These are phyloP conservation scores for Clarireedia paspali DNA, from an alignment of 2,329 filamentous ascomycete species.

Conservation along the genomic window DNA sequence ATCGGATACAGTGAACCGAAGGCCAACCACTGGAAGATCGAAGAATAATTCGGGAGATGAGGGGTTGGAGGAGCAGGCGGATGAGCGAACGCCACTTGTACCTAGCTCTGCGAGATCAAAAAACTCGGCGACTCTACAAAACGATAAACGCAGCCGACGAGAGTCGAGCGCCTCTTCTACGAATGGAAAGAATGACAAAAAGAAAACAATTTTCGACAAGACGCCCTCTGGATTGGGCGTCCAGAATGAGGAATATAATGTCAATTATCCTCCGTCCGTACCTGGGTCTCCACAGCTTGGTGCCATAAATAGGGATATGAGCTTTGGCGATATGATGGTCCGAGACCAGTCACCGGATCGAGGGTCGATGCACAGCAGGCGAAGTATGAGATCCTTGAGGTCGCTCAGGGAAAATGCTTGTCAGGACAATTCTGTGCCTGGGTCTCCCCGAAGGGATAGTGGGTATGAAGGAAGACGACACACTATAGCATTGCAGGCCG, in stretches of 20 bases:
- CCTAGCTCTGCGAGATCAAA: conserved; percentile 34
- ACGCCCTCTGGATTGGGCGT: conserved; percentile 14
- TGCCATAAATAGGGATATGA: conserved; percentile 43
- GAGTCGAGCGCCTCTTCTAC: conserved; percentile 36
- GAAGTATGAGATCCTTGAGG: conserved; percentile 17
- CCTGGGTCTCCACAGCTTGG: conserved; percentile 53
- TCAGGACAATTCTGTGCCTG: conserved; percentile 26
- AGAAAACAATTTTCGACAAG: conserved; percentile 26
- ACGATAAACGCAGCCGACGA: conserved; percentile 21
- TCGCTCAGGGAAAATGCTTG: conserved; percentile 15
- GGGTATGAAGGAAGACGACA: conserved; percentile 38
- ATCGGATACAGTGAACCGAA: conserved; percentile 17
- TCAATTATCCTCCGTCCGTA: conserved; percentile 63
- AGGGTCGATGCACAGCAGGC: conserved; percentile 11
- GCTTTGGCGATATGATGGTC: conserved; percentile 63
- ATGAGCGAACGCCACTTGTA: conserved; percentile 50
- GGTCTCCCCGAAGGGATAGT: conserved; percentile 19
- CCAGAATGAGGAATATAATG: conserved; percentile 45
- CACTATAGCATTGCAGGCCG: conserved; percentile 55
- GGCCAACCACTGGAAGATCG: conserved; percentile 25
- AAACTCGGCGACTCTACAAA: conserved; percentile 16
- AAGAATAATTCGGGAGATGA: conserved; percentile 36
- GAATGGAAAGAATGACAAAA: conserved; percentile 35
- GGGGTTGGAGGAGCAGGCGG: conserved; percentile 38
- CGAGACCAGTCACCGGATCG: conserved; percentile 45